Evolutionary conservation across 331 rosid genomes (phyloP).

Genomic region (Cucumis variabilis): DNA sequence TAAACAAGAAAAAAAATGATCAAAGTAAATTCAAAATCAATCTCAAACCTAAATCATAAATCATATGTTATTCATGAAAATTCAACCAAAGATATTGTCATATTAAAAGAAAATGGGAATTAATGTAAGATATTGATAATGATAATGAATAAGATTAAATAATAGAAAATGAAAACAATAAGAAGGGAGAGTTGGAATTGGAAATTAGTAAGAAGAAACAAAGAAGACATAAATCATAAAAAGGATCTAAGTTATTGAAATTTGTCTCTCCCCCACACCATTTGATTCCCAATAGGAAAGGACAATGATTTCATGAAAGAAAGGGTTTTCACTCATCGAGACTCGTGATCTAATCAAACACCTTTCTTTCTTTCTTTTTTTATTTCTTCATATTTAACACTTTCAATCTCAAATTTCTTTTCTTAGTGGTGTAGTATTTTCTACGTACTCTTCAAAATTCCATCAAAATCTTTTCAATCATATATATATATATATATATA

Average conservation of each 20-base stretch:
- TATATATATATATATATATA: no score
- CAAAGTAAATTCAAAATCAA: no score
- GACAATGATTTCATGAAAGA: constrained; percentile 32
- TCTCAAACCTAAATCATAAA: no score
- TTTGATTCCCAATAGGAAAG: constrained; percentile 12
- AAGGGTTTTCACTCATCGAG: background rate
- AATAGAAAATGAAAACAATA: background rate
- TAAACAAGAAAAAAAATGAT: no score
- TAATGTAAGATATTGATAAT: background rate
- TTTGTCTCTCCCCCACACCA: constrained; percentile 8
- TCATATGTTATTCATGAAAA: no score
- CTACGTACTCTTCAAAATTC: no score
- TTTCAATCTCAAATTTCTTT: background rate
- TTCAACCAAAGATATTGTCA: no score
- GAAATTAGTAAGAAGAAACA: background rate
- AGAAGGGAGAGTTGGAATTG: background rate
- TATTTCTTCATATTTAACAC: background rate
- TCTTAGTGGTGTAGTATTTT: no score
- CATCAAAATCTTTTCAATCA: no score
- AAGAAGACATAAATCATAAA: background rate
- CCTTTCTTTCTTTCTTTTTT: background rate
- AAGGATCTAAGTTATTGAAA: constrained; percentile 3
- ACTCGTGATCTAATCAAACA: background rate
- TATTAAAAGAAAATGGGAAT: background rate
- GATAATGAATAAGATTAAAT: background rate